Evolutionary conservation across 352 stramenopile genomes (phyloP), one percentile per base, ranked within the genome.

Genomic region (Phytophthora lateralis): DNA sequence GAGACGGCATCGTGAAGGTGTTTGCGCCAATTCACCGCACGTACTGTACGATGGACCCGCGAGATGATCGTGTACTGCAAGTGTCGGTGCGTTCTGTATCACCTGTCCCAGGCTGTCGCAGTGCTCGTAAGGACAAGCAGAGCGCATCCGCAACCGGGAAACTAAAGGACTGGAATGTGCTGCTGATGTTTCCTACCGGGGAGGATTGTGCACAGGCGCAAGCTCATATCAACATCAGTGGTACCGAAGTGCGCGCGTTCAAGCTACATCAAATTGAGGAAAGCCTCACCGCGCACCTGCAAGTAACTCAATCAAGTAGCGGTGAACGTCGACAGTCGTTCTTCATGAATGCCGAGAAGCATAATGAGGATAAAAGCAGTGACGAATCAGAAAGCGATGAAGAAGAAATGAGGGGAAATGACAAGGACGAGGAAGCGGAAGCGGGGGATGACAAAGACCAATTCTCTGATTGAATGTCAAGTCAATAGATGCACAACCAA

Each of bases 221-320:
- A 66, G 77, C 76, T 7, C 84, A 91, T 50, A 74, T 93, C 1
- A 85, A 90, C 44, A 63, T 91, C 30, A 89, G 78, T 47, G 80
- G 82, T 27, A 83, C 80, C 3, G 84, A 90, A 63, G 84, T 93
- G 46, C 84, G 84, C 4, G 84, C 84, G 26, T 90, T 88, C 52
- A 93, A 93, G 60, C 64, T 93, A 51, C 74, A 86, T 38, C 81
- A 89, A 58, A 88, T 93, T 58, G 80, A 91, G 38, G 68, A 86
- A 38, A 89, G 80, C 43, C 62, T 93, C 42, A 87, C 71, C 26
- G 74, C 68, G 0, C 80, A 93, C 44, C 61, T 89, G 14, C 70
- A 87, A 43, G 72, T 91, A 41, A 86, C 74, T 44, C 75, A 81
- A 37, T 84, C 77, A 4, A 71, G 66, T 17, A 71, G 48, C 14